Base-by-base conservation (phyloP, 169 alveolate genomes). In the Theileria orientalis region DNA sequence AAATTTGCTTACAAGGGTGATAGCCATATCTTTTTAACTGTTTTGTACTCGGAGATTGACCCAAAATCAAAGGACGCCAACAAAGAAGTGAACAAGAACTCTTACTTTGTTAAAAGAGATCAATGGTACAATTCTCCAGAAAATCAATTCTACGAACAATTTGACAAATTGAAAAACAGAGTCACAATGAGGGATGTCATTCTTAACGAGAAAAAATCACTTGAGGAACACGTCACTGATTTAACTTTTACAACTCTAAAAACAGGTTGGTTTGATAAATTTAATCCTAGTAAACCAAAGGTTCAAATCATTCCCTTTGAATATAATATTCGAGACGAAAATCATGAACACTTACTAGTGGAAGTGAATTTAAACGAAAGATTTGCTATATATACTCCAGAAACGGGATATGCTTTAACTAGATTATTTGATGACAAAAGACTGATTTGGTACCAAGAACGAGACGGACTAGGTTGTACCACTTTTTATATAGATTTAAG, bases 391-490 rank as follows among this genome's bases (percentile, higher is more conserved):
- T 56, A 56, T 30, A 56, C 66, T 29, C 66, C 66, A 2, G 1
- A 56, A 30, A 56, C 13, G 2, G 42, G 42, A 0, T 27, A 5
- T 27, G 66, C 66, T 16, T 9, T 56, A 6, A 56, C 66, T 25
- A 56, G 66, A 40, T 25, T 56, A 30, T 27, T 27, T 27, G 66
- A 56, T 56, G 66, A 8, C 14, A 11, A 56, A 1, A 56, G 66
- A 40, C 16, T 56, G 21, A 56, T 56, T 37, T 56, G 66, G 66
- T 56, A 56, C 42, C 66, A 56, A 40, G 66, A 56, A 25, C 16
- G 37, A 23, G 66, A 56, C 37, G 66, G 66, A 56, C 37, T 56
- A 0, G 66, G 66, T n/a, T 56, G 66, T 25, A 56, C 42, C 19
- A 56, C 66, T 3, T 30, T 56, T 56, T 56, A 56, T 13, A 56